These are phyloP conservation scores for Meira miltonrushii DNA, from an alignment of 1,284 basidiomycete genomes.

Conservation along the genomic window DNA sequence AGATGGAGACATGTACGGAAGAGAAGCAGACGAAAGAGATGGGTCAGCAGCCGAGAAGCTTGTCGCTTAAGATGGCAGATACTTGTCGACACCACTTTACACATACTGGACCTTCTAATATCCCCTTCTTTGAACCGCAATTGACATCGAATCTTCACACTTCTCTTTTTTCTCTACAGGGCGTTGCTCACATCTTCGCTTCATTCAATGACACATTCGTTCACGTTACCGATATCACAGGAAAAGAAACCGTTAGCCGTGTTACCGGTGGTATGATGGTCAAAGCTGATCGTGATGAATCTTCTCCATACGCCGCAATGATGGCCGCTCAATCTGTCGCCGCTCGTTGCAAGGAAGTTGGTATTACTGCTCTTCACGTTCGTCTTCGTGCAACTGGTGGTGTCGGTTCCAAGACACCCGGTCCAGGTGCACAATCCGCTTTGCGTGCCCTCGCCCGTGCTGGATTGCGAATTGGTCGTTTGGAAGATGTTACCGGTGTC, in stretches of 20 bases:
- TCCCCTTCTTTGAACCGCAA: too few relatives aligned
- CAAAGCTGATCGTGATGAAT: conserved; percentile 99
- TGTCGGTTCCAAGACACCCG: conserved; percentile 97
- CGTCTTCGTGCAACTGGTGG: conserved; percentile 98
- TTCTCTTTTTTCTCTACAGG: conserved; percentile 3
- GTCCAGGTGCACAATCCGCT: conserved; percentile 95
- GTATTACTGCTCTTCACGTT: conserved; percentile 93
- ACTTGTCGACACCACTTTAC: too few relatives aligned
- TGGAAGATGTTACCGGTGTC: conserved; percentile 85
- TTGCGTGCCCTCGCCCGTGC: conserved; percentile 97
- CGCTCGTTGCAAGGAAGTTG: conserved; percentile 92
- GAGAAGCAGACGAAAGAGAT: neutral
- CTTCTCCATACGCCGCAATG: conserved; percentile 98
- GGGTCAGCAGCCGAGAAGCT: too few relatives aligned
- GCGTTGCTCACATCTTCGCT: conserved; percentile 40
- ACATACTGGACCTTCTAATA: too few relatives aligned
- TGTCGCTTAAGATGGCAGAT: too few relatives aligned
- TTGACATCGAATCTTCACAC: neutral
- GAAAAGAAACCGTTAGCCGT: conserved; percentile 97
- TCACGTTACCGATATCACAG: conserved; percentile 96
- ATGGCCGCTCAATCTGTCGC: conserved; percentile 97
- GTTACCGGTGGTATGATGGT: conserved; percentile 99
- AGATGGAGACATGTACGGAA: neutral
- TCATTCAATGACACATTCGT: conserved; percentile 99
- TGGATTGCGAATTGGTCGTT: conserved; percentile 96